These are phyloP conservation scores for Podaxis sp. DNA, from an alignment of 768 basidiomycete species.

Conservation along the genomic window DNA sequence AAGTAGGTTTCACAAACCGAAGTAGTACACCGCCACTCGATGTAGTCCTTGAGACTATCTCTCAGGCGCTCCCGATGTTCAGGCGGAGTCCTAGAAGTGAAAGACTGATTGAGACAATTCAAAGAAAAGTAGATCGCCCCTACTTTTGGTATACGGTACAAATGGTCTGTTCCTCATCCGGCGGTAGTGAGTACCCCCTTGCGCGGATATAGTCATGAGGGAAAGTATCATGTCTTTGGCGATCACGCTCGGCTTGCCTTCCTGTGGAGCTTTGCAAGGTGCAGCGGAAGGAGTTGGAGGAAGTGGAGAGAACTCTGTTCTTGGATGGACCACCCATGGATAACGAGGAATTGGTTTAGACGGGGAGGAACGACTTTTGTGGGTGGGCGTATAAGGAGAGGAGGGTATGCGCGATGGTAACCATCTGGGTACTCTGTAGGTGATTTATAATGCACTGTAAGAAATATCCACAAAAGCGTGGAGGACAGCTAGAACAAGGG, in stretches of 20 bases:
- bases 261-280: neutral
- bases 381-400: neutral
- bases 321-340: neutral
- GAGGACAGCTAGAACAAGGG: neutral
- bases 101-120: neutral
- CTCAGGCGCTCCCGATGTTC: neutral
- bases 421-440: neutral
- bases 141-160: constrained; percentile 6
- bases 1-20: neutral
- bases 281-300: neutral
- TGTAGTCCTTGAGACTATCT: neutral
- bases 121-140: neutral
- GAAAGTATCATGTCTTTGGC: neutral
- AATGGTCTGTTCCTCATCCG: neutral
- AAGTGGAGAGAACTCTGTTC: neutral
- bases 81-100: neutral
- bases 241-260: neutral
- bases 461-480: neutral
- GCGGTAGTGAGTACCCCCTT: neutral
- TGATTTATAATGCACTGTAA: neutral
- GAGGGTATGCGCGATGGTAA: neutral
- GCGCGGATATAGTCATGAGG: constrained; percentile 1
- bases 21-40: constrained; percentile 1
- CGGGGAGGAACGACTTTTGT: too few relatives aligned
- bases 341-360: neutral